phyloP scores from a whole-genome alignment of 106 monocot genomes.

The Narthecium ossifragum region DNA sequence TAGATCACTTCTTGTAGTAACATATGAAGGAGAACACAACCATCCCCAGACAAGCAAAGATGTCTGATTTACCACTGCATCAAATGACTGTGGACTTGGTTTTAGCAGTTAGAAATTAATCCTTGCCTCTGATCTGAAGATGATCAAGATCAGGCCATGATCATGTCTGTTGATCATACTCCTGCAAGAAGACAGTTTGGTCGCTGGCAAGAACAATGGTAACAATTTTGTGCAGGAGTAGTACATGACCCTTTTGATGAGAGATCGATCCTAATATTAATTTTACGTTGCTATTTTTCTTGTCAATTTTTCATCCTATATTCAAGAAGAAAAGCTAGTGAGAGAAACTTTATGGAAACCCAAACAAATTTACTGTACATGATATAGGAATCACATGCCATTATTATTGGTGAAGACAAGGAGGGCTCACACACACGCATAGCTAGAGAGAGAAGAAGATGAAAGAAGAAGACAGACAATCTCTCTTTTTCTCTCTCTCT shows the following conservation, averaged over 20 bases:
- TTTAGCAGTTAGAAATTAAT: too few relatives aligned
- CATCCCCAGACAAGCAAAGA: constrained; percentile 8
- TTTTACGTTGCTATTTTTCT: background rate
- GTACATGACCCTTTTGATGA: background rate
- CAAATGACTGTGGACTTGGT: too few relatives aligned
- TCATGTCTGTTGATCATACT: background rate
- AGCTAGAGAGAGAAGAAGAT: too few relatives aligned
- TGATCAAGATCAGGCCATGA: too few relatives aligned
- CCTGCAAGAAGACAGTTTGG: background rate
- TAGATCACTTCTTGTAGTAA: constrained; percentile 21
- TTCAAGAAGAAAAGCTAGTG: background rate
- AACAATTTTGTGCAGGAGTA: background rate
- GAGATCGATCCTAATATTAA: background rate
- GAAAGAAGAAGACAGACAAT: background rate
- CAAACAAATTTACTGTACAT: background rate
- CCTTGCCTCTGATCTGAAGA: constrained; percentile 17
- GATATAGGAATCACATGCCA: background rate
- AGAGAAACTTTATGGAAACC: background rate
- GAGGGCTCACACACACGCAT: background rate
- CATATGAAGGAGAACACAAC: constrained; percentile 45
- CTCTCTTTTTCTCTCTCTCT: background rate
- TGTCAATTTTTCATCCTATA: background rate
- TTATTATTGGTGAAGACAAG: background rate
- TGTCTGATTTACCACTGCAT: constrained; percentile 30
- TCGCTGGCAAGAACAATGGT: too few relatives aligned